Conservation (phyloP, 495 filamentous ascomycete species). For the Zalerion maritima region DNA sequence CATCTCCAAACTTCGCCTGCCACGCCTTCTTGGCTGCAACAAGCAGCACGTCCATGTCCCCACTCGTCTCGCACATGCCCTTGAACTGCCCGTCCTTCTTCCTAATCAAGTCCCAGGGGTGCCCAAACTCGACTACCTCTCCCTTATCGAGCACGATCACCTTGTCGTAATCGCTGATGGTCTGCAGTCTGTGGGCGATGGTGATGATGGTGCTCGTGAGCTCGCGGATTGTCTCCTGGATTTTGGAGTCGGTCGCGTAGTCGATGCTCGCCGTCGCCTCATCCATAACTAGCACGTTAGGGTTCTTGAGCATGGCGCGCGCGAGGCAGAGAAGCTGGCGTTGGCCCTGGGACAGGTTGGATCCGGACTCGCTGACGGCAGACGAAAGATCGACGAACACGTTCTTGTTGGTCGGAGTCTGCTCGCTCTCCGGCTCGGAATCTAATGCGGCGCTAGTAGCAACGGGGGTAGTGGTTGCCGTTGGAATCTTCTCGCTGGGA, state of each 20-base stretch:
- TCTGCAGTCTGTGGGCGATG: slow-evolving; percentile 94
- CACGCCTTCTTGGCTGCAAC: slow-evolving; percentile 59
- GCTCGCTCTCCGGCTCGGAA: slow-evolving; percentile 9
- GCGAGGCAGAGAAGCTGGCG: slow-evolving; percentile 91
- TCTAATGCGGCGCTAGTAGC: slow-evolving; percentile 5
- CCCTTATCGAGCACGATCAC: slow-evolving; percentile 94
- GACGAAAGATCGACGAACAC: slow-evolving; percentile 80
- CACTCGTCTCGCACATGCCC: slow-evolving; percentile 91
- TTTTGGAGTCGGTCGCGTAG: slow-evolving; percentile 88
- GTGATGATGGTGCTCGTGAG: slow-evolving; percentile 89
- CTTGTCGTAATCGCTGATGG: slow-evolving; percentile 95
- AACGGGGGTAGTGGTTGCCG: slow-evolving; percentile 5
- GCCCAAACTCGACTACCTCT: slow-evolving; percentile 70
- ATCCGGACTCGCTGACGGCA: slow-evolving; percentile 78
- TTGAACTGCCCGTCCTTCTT: slow-evolving; percentile 58
- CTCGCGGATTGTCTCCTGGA: slow-evolving; percentile 88
- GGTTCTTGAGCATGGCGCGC: slow-evolving; percentile 79
- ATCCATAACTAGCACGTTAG: slow-evolving; percentile 93
- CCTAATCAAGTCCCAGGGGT: slow-evolving; percentile 65
- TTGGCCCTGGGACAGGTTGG: slow-evolving; percentile 94
- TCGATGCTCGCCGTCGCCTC: slow-evolving; percentile 98
- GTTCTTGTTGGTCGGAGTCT: slow-evolving; percentile 67
- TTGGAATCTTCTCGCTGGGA: slow-evolving; percentile 25
- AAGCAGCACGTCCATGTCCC: slow-evolving; percentile 59
- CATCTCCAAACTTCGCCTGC: slow-evolving; percentile 22